Conservation (phyloP, 2,329 filamentous ascomycete genomes). For the Macrophomina phaseolina region DNA sequence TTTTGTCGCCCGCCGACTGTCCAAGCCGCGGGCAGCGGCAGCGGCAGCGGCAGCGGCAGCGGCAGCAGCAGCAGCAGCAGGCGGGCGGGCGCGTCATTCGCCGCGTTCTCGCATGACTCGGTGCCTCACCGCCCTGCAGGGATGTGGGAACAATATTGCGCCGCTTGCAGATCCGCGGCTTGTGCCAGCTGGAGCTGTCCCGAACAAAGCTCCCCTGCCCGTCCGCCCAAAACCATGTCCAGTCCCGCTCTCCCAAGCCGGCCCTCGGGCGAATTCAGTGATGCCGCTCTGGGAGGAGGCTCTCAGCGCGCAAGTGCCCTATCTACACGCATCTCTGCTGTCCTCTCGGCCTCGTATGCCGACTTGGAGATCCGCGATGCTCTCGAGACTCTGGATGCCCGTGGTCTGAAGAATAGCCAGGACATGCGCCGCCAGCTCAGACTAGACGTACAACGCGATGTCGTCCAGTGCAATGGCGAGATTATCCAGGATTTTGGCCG, state of each 20-base stretch:
- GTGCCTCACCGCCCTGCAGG: neutral
- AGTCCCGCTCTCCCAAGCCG: slow-evolving; percentile 10
- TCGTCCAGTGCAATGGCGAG: slow-evolving; percentile 89
- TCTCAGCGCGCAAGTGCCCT: slow-evolving; percentile 63
- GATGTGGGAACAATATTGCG: slow-evolving; percentile 1
- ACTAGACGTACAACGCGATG: slow-evolving; percentile 85
- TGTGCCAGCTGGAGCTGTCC: neutral
- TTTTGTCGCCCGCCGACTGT: neutral
- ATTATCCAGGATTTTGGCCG: slow-evolving; percentile 87
- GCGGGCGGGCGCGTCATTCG: slow-evolving; percentile 23
- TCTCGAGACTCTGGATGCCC: slow-evolving; percentile 75
- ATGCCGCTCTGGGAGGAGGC: slow-evolving; percentile 16
- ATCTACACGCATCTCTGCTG: slow-evolving; percentile 79
- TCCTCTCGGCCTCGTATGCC: slow-evolving; percentile 90
- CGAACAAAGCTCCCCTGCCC: slow-evolving; percentile 11
- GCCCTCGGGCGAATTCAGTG: slow-evolving; percentile 23
- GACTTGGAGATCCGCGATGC: slow-evolving; percentile 91
- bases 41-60: neutral
- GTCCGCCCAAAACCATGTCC: slow-evolving; percentile 14
- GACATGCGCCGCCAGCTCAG: slow-evolving; percentile 80
- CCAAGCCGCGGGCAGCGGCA: neutral
- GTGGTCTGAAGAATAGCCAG: slow-evolving; percentile 73
- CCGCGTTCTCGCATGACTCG: slow-evolving; percentile 21
- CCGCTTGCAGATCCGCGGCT: slow-evolving; percentile 4
- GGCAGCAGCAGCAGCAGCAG: neutral